Percentiles rank a stretch among this genome's conserved stretches.
Conservation (phyloP, 169 alveolate genomes). For the Eimeria sp. region DNA sequence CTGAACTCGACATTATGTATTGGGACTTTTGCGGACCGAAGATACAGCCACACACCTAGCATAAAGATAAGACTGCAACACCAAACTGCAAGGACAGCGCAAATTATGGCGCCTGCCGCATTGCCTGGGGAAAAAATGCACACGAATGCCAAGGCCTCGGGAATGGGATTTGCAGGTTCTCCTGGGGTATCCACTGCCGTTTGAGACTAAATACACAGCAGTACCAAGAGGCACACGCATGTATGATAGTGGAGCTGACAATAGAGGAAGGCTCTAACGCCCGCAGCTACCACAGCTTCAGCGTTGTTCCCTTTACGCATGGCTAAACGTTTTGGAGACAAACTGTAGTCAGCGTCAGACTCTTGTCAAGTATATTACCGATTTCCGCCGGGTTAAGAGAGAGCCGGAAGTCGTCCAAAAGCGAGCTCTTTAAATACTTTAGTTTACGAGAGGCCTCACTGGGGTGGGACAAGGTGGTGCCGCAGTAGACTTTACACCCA, state of each 20-base stretch:
- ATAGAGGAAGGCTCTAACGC: neutral
- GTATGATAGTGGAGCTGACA: neutral
- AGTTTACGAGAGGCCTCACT: slow-evolving; percentile 64
- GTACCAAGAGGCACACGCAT: neutral
- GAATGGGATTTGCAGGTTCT: neutral
- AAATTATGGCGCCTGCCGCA: slow-evolving; percentile 31
- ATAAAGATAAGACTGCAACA: slow-evolving; percentile 37
- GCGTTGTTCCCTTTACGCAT: neutral
- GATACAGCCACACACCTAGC: slow-evolving; percentile 38
- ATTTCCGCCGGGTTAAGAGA: slow-evolving; percentile 17
- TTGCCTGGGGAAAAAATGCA: slow-evolving; percentile 36
- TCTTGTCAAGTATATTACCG: neutral
- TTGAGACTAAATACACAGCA: too few relatives aligned
- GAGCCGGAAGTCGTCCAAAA: slow-evolving; percentile 52
- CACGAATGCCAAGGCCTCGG: neutral
- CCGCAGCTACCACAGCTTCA: neutral
- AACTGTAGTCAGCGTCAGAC: neutral
- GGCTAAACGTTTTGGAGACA: neutral
- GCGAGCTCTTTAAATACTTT: slow-evolving; percentile 57
- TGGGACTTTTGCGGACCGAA: slow-evolving; percentile 40
- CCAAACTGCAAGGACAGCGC: slow-evolving; percentile 65
- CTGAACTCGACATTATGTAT: slow-evolving; percentile 23
- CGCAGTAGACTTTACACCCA: slow-evolving; percentile 44
- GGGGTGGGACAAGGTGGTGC: slow-evolving; percentile 73
- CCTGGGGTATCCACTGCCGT: neutral